Evolutionary conservation across 164 flowering plant species (phyloP).

Genomic region (Cinnamomum micranthum): DNA sequence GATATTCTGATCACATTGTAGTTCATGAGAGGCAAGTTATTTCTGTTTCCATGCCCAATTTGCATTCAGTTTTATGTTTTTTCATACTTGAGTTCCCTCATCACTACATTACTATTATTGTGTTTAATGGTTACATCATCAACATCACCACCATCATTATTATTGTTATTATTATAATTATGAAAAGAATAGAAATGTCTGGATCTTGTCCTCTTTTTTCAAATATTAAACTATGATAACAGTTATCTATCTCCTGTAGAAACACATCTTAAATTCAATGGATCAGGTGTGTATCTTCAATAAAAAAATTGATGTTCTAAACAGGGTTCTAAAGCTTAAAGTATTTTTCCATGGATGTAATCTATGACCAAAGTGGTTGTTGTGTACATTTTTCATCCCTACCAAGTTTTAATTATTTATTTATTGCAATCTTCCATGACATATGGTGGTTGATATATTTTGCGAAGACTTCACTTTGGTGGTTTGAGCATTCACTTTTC

Average conservation of each 20-base stretch:
- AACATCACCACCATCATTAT: no score
- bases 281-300: not conserved
- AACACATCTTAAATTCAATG: no score
- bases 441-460: not conserved
- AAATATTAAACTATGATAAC: no score
- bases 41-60: not conserved
- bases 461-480: no score
- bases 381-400: not conserved
- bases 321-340: not conserved
- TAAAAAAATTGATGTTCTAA: not conserved
- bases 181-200: no score
- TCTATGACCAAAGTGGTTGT: not conserved
- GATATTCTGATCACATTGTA: slow-evolving; percentile 65
- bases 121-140: no score
- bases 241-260: no score
- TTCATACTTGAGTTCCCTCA: no score
- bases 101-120: no score
- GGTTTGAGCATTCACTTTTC: no score
- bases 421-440: not conserved
- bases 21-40: slow-evolving; percentile 59
- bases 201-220: no score
- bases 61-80: not conserved
- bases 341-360: not conserved
- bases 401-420: not conserved
- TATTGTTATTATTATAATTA: no score